Conservation (phyloP, 2,329 filamentous ascomycete genomes). For the Botrytis tulipae region DNA sequence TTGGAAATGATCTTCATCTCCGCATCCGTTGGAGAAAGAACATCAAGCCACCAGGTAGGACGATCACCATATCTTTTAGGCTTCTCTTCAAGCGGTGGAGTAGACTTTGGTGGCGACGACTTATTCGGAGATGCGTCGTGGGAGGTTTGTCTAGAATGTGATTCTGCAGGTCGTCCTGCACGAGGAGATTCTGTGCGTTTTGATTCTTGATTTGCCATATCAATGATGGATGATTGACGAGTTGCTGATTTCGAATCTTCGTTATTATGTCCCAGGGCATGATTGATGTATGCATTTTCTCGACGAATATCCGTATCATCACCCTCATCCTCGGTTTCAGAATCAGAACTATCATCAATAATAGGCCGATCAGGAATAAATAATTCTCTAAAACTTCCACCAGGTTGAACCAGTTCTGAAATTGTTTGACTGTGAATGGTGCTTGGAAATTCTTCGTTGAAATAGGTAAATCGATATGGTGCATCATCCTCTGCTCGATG, state of each 20-base stretch:
- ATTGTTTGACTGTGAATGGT: constrained; percentile 97
- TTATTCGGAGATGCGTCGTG: constrained; percentile 33
- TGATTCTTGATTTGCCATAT: constrained; percentile 29
- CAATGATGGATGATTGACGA: constrained; percentile 40
- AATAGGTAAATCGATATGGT: constrained; percentile 95
- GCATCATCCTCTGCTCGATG: constrained; percentile 84
- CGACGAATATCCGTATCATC: constrained; percentile 32
- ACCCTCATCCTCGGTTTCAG: constrained; percentile 53
- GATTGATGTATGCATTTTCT: constrained; percentile 35
- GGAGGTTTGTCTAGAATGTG: constrained; percentile 28
- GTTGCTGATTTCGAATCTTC: constrained; percentile 47
- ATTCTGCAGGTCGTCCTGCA: constrained; percentile 6
- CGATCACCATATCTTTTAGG: constrained; percentile 69
- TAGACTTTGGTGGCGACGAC: constrained; percentile 21
- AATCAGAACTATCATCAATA: constrained; percentile 67
- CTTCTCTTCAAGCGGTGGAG: constrained; percentile 39
- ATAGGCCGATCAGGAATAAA: constrained; percentile 85
- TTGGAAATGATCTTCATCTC: constrained; percentile 95
- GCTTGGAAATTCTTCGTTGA: constrained; percentile 94
- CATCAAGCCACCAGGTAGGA: constrained; percentile 95
- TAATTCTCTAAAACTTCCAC: constrained; percentile 78
- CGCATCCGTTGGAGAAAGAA: constrained; percentile 83
- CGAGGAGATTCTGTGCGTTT: constrained; percentile 19
- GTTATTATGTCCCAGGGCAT: constrained; percentile 37
- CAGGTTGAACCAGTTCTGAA: constrained; percentile 85